Evolutionary conservation across 768 basidiomycete species (phyloP), one percentile per base, ranked within the genome.

Genomic region (Galerina marginata): DNA sequence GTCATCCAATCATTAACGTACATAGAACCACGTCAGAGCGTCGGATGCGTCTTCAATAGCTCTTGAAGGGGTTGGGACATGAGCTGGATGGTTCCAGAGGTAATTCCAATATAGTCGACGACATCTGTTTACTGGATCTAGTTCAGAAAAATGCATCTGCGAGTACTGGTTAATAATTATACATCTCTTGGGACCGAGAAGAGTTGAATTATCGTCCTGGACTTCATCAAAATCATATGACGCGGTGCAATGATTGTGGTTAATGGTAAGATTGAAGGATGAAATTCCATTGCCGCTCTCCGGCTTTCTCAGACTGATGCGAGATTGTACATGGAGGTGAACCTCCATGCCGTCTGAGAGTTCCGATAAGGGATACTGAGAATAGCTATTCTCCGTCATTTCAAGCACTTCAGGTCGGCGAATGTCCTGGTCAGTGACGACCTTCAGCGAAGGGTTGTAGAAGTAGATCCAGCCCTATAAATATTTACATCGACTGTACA

Each of bases 71-170:
- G 78, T 75, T 15, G 74, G 64, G 0, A 77, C 68, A 65, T 86
- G 84, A 5, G 74, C 71, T 4, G 84, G 83, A 66, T 85, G 82
- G 25, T 77, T 76, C 71, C 76, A 78, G 10, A 86, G 61, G 55
- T 77, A 83, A 56, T 80, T 83, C 83, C 82, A 85, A 65, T 86
- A 85, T 15, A 82, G 70, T 4, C 81, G 75, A 51, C 81, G 77
- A 9, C 72, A 72, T 54, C 81, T 79, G 50, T 80, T 78, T 45
- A 81, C 82, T 83, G 53, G 9, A 12, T 38, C 37, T 12, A 33
- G 29, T 33, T 33, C 9, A 47, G 37, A 23, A 29, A 15, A 23
- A 38, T 38, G 1, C 9, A 6, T 54, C 20, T 39, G 38, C 29
- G 7, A 33, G 29, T 33, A 7, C 4, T 33, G 7, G 29, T 5